phyloP scores from a whole-genome alignment of 495 filamentous ascomycete species.

The Venustampulla echinocandica region DNA sequence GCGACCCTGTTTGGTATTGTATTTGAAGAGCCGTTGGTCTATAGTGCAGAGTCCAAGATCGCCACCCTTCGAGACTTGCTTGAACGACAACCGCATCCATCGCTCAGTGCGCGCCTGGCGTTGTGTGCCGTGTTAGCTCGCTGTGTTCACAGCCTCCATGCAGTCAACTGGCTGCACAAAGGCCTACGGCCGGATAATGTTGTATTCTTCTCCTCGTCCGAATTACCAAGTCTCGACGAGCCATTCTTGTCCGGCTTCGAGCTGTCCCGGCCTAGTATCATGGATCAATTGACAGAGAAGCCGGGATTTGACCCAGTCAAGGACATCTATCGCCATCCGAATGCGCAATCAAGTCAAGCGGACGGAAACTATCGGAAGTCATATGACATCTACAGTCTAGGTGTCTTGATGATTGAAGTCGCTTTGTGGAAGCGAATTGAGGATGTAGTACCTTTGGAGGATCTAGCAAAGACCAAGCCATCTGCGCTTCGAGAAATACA shows the following conservation, averaged over 20 bases:
- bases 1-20: too few species aligned
- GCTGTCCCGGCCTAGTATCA: background rate
- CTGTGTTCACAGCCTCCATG: background rate
- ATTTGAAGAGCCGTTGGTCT: background rate
- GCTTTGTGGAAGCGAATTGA: background rate
- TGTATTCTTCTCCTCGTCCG: background rate
- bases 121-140: background rate
- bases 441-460: background rate
- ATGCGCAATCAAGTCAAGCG: background rate
- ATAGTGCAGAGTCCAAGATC: background rate
- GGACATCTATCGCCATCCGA: background rate
- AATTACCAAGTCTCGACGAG: background rate
- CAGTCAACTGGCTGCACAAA: background rate
- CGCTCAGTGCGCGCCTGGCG: background rate
- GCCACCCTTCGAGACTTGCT: background rate
- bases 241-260: background rate
- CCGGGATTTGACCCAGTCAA: background rate
- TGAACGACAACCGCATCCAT: background rate
- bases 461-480: background rate
- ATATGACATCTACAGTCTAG: background rate
- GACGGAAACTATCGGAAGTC: background rate
- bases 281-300: background rate
- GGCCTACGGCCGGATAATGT: background rate
- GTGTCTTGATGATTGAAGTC: background rate
- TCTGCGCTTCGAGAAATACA: too few species aligned